phyloP scores from a whole-genome alignment of 441 rosid species.

The Dalechampia spathulata region DNA sequence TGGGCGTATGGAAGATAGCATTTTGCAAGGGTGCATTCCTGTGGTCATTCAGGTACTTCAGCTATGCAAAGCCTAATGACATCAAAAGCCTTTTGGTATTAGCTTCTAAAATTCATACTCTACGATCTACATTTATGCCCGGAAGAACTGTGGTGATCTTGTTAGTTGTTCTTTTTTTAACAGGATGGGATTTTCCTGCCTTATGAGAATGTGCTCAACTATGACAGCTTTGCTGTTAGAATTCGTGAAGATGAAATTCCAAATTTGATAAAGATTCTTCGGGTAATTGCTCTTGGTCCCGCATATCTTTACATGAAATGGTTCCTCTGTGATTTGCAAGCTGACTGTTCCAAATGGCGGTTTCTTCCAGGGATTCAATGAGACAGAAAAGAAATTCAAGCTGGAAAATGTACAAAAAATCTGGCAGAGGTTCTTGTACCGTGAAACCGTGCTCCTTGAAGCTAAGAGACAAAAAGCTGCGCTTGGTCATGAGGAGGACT shows the following conservation, averaged over 20 bases:
- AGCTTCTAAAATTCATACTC: background rate
- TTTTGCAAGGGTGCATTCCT: constrained; percentile 95
- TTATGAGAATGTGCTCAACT: constrained; percentile 85
- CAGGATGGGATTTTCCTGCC: constrained; percentile 95
- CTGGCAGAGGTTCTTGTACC: constrained; percentile 85
- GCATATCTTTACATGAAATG: constrained; percentile 4
- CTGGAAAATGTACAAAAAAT: constrained; percentile 62
- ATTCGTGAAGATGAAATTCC: constrained; percentile 81
- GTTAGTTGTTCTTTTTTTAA: background rate
- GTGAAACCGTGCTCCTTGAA: constrained; percentile 76
- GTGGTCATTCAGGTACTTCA: constrained; percentile 83
- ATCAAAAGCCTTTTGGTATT: background rate
- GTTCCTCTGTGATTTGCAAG: background rate
- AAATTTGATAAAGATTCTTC: constrained; percentile 70
- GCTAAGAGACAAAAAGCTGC: constrained; percentile 65
- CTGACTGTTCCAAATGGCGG: constrained; percentile 9
- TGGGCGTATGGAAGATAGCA: constrained; percentile 99
- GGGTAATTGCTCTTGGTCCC: constrained; percentile 36
- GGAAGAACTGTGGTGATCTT: background rate
- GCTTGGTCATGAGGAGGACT: constrained; percentile 44
- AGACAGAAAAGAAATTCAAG: constrained; percentile 64
- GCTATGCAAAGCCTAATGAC: background rate
- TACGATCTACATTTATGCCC: background rate
- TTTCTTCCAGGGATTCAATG: constrained; percentile 47
- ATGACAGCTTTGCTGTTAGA: constrained; percentile 89